Base-by-base conservation (phyloP, 306 rosid genomes). In the Vachellia pachyceras region DNA sequence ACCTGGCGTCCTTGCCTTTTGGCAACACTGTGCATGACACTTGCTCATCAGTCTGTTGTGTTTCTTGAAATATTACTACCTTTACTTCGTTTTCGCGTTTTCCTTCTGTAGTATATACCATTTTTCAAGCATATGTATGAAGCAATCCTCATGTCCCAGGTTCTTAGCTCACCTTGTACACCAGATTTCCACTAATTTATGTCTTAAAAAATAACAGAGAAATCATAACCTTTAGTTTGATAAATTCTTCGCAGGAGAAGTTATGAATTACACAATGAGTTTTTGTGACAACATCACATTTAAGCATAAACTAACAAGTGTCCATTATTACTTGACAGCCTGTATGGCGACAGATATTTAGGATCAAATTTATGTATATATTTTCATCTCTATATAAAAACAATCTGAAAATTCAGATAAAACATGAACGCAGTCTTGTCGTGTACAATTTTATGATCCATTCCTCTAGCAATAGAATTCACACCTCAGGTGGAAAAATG, bases 1-100 rank as follows among this genome's bases (percentile, higher is more conserved):
- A 80, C 45, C 36, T 69, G 49, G 73, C 11, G 69, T 76, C 41
- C 49, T 57, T 37, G 76, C 68, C 65, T 85, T 73, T 20, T n/a
- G 1, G 7, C 54, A 42, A 20, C 3, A 69, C 73, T 69, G 20
- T 42, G 42, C 50, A 33, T 83, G 84, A 45, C 54, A 41, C 29
- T 52, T 55, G 7, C 11, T 42, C 20, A 6, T 54, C 60, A 64
- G 20, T 46, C 46, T 84, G 57, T 50, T 71, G 29, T 29, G 40
- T 68, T 69, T 61, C 71, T 54, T 10, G 35, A 74, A 78, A 78
- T 60, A 66, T 15, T 10, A 44, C 44, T 36, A 25, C 64, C 7
- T 69, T 22, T 6, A 54, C 11, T 10, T 23, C 55, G 23, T 70
- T 18, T 25, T 10, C 57, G 60, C 64, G n/a, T 39, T 37, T 84